Evolutionary conservation across 2,329 filamentous ascomycete genomes (phyloP).

Genomic region (Apiospora kogelbergensis): DNA sequence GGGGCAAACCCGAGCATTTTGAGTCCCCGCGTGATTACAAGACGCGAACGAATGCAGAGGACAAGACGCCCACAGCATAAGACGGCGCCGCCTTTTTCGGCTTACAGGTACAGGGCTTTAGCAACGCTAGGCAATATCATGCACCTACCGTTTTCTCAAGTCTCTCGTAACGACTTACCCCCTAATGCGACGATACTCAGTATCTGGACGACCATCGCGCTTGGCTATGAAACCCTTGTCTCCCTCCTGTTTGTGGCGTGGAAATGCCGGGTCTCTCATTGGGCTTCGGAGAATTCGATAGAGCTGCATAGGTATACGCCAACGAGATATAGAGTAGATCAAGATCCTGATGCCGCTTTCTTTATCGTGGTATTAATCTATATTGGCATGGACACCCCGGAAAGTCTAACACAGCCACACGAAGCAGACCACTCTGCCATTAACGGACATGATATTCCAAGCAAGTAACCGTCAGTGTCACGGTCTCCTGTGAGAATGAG

Average conservation of each 20-base stretch:
- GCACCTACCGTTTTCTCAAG: background rate
- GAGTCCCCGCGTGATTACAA: conserved; percentile 93
- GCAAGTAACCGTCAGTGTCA: background rate
- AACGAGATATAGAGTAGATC: background rate
- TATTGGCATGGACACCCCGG: background rate
- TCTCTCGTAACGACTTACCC: background rate
- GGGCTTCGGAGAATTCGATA: background rate
- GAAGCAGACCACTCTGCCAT: background rate
- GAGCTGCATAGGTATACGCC: background rate
- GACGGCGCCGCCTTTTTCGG: background rate
- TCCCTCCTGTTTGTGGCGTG: background rate
- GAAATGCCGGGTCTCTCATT: background rate
- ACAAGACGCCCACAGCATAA: conserved; percentile 18
- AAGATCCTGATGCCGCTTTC: background rate
- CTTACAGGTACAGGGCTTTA: background rate
- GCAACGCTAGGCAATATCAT: background rate
- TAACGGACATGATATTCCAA: background rate
- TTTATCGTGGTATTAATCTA: background rate
- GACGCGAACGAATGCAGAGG: conserved; percentile 43
- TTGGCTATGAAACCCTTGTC: background rate
- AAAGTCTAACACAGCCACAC: background rate
- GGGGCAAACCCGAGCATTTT: conserved; percentile 57
- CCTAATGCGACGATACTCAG: background rate
- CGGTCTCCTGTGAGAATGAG: background rate
- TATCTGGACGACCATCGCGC: background rate